These are phyloP conservation scores for Simplicillium sp. DNA, from an alignment of 2,329 filamentous ascomycete species.

Conservation along the genomic window DNA sequence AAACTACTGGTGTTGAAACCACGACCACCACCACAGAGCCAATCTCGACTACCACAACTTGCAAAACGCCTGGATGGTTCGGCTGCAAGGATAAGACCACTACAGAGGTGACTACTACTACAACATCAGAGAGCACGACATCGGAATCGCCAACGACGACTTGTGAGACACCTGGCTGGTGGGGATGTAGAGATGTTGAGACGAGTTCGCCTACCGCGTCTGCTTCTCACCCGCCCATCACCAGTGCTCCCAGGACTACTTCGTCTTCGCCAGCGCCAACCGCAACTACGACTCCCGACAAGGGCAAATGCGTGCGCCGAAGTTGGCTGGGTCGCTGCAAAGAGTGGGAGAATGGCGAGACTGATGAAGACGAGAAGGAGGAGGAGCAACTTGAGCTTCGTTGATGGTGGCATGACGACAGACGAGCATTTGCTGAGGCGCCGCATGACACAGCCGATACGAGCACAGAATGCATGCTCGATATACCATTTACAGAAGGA, in stretches of 20 bases:
- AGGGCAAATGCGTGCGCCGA: constrained; percentile 22
- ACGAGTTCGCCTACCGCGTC: constrained; percentile 13
- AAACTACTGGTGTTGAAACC: constrained; percentile 42
- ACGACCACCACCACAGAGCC: constrained; percentile 30
- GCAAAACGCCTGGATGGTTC: constrained; percentile 56
- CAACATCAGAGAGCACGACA: constrained; percentile 6
- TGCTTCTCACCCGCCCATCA: constrained; percentile 13
- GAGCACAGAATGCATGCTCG: too few relatives aligned
- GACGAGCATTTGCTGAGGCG: neutral
- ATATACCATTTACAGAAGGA: too few relatives aligned
- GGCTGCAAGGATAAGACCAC: constrained; percentile 46
- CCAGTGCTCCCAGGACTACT: constrained; percentile 40
- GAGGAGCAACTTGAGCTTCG: constrained; percentile 23
- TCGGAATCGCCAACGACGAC: constrained; percentile 1
- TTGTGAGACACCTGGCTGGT: constrained; percentile 6
- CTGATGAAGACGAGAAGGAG: constrained; percentile 12
- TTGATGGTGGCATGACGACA: neutral
- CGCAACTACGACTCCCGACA: constrained; percentile 14
- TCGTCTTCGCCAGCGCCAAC: constrained; percentile 20
- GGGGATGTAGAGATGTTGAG: constrained; percentile 11
- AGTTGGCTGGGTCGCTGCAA: constrained; percentile 33
- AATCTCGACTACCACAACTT: constrained; percentile 37
- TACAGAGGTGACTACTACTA: constrained; percentile 22
- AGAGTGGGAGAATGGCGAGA: constrained; percentile 19
- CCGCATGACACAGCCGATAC: too few relatives aligned